Conservation (phyloP, 768 basidiomycete genomes). For the Tephrocybe rancida region DNA sequence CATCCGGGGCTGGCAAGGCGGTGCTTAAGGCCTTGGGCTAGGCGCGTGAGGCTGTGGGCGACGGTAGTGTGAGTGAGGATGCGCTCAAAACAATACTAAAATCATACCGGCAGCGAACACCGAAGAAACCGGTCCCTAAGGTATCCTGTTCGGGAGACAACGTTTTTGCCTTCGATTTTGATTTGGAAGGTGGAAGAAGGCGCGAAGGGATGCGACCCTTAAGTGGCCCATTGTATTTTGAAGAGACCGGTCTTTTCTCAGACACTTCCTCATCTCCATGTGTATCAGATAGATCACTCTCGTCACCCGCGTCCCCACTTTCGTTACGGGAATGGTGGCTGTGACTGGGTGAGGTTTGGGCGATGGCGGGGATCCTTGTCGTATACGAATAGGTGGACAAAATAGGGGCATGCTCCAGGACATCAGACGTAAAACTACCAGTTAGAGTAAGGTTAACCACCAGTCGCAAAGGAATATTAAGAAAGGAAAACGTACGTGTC, state of each 20-base stretch:
- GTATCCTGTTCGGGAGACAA: not conserved
- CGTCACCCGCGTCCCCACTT: not conserved
- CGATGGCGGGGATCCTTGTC: constrained; percentile 36
- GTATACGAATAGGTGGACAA: constrained; percentile 58
- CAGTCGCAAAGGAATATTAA: not conserved
- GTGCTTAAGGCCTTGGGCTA: constrained; percentile 63
- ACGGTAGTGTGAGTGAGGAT: not conserved
- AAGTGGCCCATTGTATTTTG: not conserved
- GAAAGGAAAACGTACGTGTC: constrained; percentile 61
- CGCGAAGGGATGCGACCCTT: not conserved
- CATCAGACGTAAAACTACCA: constrained; percentile 69
- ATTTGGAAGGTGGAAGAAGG: not conserved
- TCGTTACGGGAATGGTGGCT: not conserved
- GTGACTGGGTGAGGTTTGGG: not conserved
- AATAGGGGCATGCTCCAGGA: constrained; percentile 62
- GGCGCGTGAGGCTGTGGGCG: constrained; percentile 52
- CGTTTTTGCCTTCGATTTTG: constrained; percentile 5
- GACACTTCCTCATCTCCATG: not conserved
- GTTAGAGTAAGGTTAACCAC: not conserved
- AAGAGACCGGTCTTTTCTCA: not conserved
- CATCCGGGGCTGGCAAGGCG: constrained; percentile 41
- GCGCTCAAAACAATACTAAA: constrained; percentile 11
- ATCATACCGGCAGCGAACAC: constrained; percentile 61
- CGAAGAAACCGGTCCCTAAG: constrained; percentile 38
- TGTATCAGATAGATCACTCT: not conserved